Evolutionary conservation across 345 rosid species (phyloP).

Genomic region (Populus nigra): DNA sequence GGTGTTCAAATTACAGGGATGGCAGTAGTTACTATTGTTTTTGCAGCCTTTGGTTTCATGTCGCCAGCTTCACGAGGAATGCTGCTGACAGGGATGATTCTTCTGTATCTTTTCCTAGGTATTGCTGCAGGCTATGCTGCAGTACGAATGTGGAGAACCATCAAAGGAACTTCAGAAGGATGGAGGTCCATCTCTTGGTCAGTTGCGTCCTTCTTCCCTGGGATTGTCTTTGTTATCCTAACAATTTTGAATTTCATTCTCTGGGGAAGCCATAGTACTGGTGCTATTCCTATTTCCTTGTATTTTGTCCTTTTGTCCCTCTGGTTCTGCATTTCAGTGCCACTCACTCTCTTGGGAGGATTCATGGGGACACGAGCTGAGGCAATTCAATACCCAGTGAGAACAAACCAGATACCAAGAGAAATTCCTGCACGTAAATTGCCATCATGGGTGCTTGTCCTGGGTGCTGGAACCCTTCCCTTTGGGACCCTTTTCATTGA

Average conservation of each 20-base stretch:
- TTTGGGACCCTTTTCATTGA: constrained; percentile 79
- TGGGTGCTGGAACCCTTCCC: constrained; percentile 83
- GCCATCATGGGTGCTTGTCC: constrained; percentile 86
- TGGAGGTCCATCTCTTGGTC: constrained; percentile 77
- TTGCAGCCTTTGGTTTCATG: constrained; percentile 81
- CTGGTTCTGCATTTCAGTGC: constrained; percentile 86
- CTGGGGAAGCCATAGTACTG: constrained; percentile 75
- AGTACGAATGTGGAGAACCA: constrained; percentile 68
- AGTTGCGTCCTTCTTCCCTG: constrained; percentile 76
- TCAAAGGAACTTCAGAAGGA: constrained; percentile 73
- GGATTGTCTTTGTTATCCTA: constrained; percentile 70
- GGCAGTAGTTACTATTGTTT: constrained; percentile 68
- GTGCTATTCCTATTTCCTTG: constrained; percentile 73
- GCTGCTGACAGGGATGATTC: constrained; percentile 78
- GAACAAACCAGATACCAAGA: constrained; percentile 78
- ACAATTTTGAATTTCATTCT: constrained; percentile 67
- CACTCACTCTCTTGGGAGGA: constrained; percentile 76
- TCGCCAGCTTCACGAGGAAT: constrained; percentile 89
- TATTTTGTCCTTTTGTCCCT: constrained; percentile 65
- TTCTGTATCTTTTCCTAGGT: constrained; percentile 75
- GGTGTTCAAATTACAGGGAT: constrained; percentile 80
- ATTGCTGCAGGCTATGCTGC: constrained; percentile 67
- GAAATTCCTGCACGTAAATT: constrained; percentile 81
- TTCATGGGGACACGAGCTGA: constrained; percentile 65
- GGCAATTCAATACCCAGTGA: constrained; percentile 58